A percentile compares a stretch with the other conserved stretches of the same genome.
phyloP scores from a whole-genome alignment of 1,284 basidiomycete species.

The Xerocomus cyaneibrunnescens region DNA sequence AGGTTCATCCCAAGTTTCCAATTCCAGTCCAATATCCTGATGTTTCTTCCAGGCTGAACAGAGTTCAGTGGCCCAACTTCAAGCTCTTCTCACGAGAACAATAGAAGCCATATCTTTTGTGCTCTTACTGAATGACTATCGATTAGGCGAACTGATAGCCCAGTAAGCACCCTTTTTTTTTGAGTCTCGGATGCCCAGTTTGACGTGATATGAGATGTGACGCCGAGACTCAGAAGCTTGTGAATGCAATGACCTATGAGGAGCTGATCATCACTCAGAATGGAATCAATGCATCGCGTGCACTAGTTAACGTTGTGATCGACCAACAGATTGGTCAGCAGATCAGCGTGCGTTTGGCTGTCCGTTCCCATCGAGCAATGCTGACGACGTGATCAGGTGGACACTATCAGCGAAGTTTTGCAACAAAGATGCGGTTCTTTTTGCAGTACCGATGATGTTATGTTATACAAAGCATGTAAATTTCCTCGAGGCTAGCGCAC shows the following conservation, averaged over 20 bases:
- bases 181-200: background rate
- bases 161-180: conserved; percentile 50
- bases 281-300: conserved; percentile 81
- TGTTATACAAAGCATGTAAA: conserved; percentile 83
- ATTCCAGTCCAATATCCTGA: conserved; percentile 7
- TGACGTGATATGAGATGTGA: conserved; percentile 56
- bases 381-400: conserved; percentile 59
- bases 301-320: conserved; percentile 93
- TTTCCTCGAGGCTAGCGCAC: conserved; percentile 8
- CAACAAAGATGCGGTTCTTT: conserved; percentile 96
- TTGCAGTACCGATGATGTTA: conserved; percentile 97
- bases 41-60: conserved; percentile 67
- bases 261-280: conserved; percentile 81
- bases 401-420: conserved; percentile 92
- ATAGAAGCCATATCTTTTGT: conserved; percentile 95
- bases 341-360: conserved; percentile 67
- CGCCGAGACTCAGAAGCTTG: conserved; percentile 61
- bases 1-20: conserved; percentile 43
- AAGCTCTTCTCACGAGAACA: conserved; percentile 73
- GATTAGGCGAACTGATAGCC: conserved; percentile 80
- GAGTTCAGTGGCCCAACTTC: conserved; percentile 71
- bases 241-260: conserved; percentile 76
- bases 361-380: conserved; percentile 1
- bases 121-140: conserved; percentile 89
- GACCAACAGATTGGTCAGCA: conserved; percentile 97